Evolutionary conservation across 2,329 filamentous ascomycete species (phyloP).

Genomic region (Sporothrix sp.): DNA sequence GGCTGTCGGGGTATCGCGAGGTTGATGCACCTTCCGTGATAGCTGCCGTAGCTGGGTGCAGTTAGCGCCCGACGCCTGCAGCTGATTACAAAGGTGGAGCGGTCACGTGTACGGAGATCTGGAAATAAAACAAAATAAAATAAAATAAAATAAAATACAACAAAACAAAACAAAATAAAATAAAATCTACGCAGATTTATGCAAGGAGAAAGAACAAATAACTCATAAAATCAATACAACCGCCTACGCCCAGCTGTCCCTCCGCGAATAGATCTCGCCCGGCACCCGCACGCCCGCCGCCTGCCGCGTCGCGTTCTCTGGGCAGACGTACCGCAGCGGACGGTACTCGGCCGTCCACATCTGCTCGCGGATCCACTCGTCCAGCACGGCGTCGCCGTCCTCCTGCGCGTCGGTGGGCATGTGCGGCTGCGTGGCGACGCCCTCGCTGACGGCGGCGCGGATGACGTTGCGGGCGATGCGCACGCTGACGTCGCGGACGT

Average conservation of each 20-base stretch:
- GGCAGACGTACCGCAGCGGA: slow-evolving; percentile 47
- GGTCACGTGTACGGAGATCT: no score
- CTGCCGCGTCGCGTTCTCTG: slow-evolving; percentile 41
- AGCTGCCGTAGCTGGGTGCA: no score
- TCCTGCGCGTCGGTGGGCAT: slow-evolving; percentile 52
- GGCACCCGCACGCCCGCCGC: slow-evolving; percentile 38
- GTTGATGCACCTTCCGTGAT: no score
- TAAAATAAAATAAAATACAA: neutral
- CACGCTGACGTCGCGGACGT: slow-evolving; percentile 67
- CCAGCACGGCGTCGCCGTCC: slow-evolving; percentile 44
- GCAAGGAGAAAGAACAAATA: no score
- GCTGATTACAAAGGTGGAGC: no score
- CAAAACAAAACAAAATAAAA: neutral
- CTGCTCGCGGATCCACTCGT: slow-evolving; percentile 65
- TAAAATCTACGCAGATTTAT: no score
- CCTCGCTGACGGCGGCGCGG: slow-evolving; percentile 58
- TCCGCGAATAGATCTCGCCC: slow-evolving; percentile 4
- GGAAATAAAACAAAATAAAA: neutral
- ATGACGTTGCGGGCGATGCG: slow-evolving; percentile 70
- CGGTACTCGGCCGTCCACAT: slow-evolving; percentile 71
- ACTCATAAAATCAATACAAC: no score
- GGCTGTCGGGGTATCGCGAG: no score
- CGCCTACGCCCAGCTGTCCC: slow-evolving; percentile 11
- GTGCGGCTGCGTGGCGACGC: slow-evolving; percentile 50
- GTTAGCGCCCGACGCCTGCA: no score